Evolutionary conservation across 2,329 filamentous ascomycete species (phyloP).

Genomic region (Gremmenia infestans): DNA sequence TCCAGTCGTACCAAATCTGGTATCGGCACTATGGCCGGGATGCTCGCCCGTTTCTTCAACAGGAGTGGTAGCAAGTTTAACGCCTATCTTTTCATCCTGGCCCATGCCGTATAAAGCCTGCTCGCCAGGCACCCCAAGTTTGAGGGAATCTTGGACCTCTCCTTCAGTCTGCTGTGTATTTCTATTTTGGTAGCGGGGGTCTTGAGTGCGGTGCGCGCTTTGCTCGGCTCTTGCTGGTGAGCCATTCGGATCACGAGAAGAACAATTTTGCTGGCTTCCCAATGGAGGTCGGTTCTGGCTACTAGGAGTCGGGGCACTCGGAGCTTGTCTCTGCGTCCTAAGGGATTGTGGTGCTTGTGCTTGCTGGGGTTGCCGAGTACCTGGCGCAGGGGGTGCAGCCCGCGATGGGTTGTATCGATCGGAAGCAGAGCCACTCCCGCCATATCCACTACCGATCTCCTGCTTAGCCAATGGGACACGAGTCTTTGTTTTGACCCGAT

Average conservation of each 20-base stretch:
- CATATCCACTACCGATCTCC: conserved; percentile 62
- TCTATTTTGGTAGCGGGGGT: conserved; percentile 37
- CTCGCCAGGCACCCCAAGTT: no score
- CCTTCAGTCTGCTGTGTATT: conserved; percentile 10
- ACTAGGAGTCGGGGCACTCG: conserved; percentile 57
- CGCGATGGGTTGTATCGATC: conserved; percentile 81
- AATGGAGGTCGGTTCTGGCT: conserved; percentile 42
- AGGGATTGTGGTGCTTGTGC: conserved; percentile 48
- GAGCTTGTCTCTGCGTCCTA: conserved; percentile 75
- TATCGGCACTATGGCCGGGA: conserved; percentile 6
- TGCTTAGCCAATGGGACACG: conserved; percentile 81
- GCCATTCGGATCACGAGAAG: conserved; percentile 33
- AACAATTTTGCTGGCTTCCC: conserved; percentile 46
- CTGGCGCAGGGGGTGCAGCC: conserved; percentile 75
- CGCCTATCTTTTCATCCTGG: no score
- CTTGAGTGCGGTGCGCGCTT: conserved; percentile 24
- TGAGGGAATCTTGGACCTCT: no score
- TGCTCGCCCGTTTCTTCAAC: background rate
- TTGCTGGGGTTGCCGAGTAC: conserved; percentile 46
- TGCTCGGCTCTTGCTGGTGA: conserved; percentile 43
- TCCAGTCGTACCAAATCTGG: conserved; percentile 7
- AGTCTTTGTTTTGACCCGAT: conserved; percentile 59
- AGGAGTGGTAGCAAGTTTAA: no score
- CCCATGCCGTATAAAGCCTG: no score
- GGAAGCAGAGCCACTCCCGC: conserved; percentile 36